These are phyloP conservation scores for Edaphochlamys debaryana DNA, from an alignment of 139 green algal species.

Conservation along the genomic window DNA sequence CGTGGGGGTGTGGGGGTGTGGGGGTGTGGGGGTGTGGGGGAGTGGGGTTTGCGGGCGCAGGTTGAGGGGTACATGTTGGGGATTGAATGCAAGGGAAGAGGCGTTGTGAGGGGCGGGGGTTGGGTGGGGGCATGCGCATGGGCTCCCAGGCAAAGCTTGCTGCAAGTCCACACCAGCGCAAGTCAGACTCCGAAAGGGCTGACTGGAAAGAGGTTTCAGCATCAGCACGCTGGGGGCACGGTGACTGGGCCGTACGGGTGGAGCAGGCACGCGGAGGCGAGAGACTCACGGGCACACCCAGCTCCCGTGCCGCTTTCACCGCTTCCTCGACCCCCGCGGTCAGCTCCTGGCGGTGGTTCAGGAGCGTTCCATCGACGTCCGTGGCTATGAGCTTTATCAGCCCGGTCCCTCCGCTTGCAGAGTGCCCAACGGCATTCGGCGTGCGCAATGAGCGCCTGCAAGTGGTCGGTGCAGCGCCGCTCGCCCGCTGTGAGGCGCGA, in stretches of 20 bases:
- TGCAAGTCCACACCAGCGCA: background rate
- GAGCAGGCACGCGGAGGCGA: too few species aligned
- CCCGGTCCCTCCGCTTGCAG: too few species aligned
- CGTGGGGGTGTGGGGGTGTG: background rate
- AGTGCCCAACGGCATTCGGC: too few species aligned
- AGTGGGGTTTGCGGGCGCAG: background rate
- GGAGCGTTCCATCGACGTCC: constrained; percentile 69
- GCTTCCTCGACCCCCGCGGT: constrained; percentile 56
- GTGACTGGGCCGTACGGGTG: too few species aligned
- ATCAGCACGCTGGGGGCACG: too few species aligned
- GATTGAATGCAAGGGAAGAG: background rate
- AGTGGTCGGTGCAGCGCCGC: too few species aligned
- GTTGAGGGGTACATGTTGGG: background rate
- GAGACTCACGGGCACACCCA: constrained; percentile 74
- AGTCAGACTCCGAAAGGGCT: background rate
- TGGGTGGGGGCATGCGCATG: background rate
- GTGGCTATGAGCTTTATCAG: too few species aligned
- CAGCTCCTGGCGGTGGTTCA: constrained; percentile 76
- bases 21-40: too few species aligned
- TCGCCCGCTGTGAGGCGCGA: too few species aligned
- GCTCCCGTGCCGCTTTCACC: constrained; percentile 57
- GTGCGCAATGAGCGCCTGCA: too few species aligned
- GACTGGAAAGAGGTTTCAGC: too few species aligned
- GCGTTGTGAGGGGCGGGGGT: background rate
- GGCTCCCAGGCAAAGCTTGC: background rate